A percentile compares a stretch with the other conserved stretches of the same genome.
phyloP scores from a whole-genome alignment of 1,139 yeast species.

The Pichia norvegensis region DNA sequence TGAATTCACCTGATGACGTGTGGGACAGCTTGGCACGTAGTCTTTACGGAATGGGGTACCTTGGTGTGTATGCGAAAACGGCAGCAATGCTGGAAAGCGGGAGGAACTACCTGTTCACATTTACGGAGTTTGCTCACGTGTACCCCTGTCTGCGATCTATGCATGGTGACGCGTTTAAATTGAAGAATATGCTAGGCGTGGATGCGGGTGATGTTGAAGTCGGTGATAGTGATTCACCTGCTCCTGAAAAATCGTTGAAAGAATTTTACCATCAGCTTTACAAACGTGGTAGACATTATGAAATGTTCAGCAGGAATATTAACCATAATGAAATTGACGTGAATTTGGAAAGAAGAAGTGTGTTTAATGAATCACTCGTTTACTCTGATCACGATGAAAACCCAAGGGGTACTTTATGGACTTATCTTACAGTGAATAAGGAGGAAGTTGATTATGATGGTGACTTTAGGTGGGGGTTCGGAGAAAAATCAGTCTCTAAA shows the following conservation, averaged over 20 bases:
- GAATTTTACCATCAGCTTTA: not conserved
- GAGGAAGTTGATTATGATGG: not conserved
- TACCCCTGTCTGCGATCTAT: conserved; percentile 11
- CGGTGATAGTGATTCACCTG: not conserved
- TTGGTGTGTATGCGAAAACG: conserved; percentile 12
- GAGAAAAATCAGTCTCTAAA: not conserved
- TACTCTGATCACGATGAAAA: not conserved
- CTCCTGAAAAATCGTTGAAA: not conserved
- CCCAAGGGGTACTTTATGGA: conserved; percentile 7
- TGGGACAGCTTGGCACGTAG: conserved; percentile 8
- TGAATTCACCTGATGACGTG: conserved; percentile 8
- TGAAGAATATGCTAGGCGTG: not conserved
- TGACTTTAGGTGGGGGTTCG: not conserved
- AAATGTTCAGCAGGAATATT: not conserved
- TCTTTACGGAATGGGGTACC: conserved; percentile 9
- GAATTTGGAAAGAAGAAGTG: conserved; percentile 1
- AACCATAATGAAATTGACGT: not conserved
- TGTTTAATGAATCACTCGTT: conserved; percentile 3
- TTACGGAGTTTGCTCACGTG: conserved; percentile 12
- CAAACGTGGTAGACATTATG: not conserved
- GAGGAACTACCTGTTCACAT: conserved; percentile 9
- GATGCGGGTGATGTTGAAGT: not conserved
- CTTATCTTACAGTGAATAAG: conserved; percentile 5
- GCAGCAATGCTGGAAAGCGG: conserved; percentile 11
- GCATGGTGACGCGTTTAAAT: not conserved